A percentile compares a stretch with the other conserved stretches of the same genome.
These are phyloP conservation scores for Trichoderma reesei DNA, from an alignment of 495 filamentous ascomycete genomes.

Conservation along the genomic window DNA sequence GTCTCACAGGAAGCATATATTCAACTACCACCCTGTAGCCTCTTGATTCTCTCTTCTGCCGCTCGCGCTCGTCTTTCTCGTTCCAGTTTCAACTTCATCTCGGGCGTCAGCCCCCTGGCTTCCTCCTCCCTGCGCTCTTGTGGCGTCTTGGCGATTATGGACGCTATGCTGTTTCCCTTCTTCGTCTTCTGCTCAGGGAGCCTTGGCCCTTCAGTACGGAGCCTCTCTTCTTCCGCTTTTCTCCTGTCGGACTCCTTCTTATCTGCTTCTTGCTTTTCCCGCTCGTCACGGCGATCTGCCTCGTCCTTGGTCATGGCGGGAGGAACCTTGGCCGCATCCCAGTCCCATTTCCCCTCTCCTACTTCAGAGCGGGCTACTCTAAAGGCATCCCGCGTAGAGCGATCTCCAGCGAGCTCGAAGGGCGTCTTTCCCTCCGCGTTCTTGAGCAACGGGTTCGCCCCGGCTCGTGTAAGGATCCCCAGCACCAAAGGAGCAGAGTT, in stretches of 20 bases:
- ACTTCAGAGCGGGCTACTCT: slow-evolving; percentile 74
- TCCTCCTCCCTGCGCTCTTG: slow-evolving; percentile 75
- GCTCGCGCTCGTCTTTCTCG: slow-evolving; percentile 73
- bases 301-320: slow-evolving; percentile 56
- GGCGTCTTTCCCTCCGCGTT: slow-evolving; percentile 67
- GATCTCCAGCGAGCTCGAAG: slow-evolving; percentile 81
- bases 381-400: slow-evolving; percentile 83
- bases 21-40: slow-evolving; percentile 39
- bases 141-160: slow-evolving; percentile 51
- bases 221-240: slow-evolving; percentile 52
- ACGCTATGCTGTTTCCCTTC: slow-evolving; percentile 32
- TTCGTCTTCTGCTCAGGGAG: slow-evolving; percentile 28
- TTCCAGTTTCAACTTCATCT: slow-evolving; percentile 73
- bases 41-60: slow-evolving; percentile 73
- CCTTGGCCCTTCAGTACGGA: slow-evolving; percentile 41
- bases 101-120: slow-evolving; percentile 69
- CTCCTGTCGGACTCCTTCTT: slow-evolving; percentile 55
- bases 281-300: slow-evolving; percentile 54
- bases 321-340: slow-evolving; percentile 59
- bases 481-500: slow-evolving; percentile 63
- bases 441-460: slow-evolving; percentile 58
- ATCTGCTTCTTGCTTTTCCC: slow-evolving; percentile 41
- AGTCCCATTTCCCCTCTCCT: slow-evolving; percentile 69
- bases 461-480: slow-evolving; percentile 66
- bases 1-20: neutral